phyloP scores from a whole-genome alignment of 2,329 filamentous ascomycete genomes.

The Escovopsis sp. region DNA sequence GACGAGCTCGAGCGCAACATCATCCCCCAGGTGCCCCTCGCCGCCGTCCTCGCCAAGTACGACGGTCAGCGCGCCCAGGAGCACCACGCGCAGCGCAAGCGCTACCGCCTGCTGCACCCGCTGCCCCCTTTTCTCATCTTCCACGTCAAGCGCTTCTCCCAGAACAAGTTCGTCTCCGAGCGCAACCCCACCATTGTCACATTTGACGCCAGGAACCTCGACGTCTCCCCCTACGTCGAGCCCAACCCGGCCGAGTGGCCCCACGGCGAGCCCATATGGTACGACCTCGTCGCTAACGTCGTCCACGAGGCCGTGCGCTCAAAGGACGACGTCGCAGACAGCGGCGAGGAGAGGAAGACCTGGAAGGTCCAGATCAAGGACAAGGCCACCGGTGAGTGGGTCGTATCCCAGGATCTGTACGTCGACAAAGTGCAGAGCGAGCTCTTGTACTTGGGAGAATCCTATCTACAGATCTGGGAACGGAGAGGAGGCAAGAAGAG shows the following conservation, averaged over 20 bases:
- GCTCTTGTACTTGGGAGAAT: conserved; percentile 82
- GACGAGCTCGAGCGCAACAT: conserved; percentile 91
- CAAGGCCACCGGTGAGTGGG: conserved; percentile 72
- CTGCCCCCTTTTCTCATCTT: conserved; percentile 83
- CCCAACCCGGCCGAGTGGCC: conserved; percentile 60
- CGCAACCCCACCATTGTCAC: conserved; percentile 97
- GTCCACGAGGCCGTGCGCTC: conserved; percentile 70
- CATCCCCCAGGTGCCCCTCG: conserved; percentile 81
- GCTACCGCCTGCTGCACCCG: conserved; percentile 80
- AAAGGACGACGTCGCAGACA: conserved; percentile 74
- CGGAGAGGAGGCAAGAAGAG: conserved; percentile 41
- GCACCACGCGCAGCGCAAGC: conserved; percentile 71
- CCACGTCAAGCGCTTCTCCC: conserved; percentile 92
- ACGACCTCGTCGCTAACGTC: conserved; percentile 92
- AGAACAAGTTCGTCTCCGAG: conserved; percentile 92
- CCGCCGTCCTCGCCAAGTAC: conserved; percentile 77
- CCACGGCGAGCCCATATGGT: conserved; percentile 72
- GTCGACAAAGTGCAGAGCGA: conserved; percentile 83
- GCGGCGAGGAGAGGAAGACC: conserved; percentile 71
- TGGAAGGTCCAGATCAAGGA: conserved; percentile 90
- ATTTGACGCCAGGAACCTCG: conserved; percentile 69
- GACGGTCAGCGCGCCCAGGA: conserved; percentile 80
- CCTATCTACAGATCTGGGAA: conserved; percentile 95
- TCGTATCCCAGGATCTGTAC: conserved; percentile 84
- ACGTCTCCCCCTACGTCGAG: conserved; percentile 84